Conservation (phyloP, 1,284 basidiomycete species). For the Irpex sp. region DNA sequence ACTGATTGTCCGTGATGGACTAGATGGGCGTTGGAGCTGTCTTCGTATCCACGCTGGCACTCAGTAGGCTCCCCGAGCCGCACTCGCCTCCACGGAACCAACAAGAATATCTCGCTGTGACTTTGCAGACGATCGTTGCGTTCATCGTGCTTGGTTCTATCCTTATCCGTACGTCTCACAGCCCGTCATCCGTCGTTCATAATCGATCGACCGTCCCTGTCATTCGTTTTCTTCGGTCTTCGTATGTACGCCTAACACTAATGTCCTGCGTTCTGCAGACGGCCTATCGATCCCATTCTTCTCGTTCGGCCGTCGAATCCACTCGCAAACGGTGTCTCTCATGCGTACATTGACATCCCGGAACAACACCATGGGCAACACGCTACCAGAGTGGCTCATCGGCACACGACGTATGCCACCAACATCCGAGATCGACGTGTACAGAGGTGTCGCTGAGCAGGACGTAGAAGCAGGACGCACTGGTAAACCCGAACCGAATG, state of each 20-base stretch:
- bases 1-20: too few relatives aligned
- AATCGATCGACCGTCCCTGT: too few relatives aligned
- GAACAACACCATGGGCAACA: conserved; percentile 10
- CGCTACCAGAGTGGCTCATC: conserved; percentile 45
- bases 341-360: conserved; percentile 26
- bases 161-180: conserved; percentile 72
- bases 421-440: neutral
- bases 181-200: too few relatives aligned
- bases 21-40: conserved; percentile 81
- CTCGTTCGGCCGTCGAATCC: conserved; percentile 62
- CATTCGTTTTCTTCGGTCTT: too few relatives aligned
- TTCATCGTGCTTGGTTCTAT: conserved; percentile 85
- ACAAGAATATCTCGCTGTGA: conserved; percentile 65
- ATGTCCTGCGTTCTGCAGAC: too few relatives aligned
- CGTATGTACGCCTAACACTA: too few relatives aligned
- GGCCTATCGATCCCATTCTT: conserved; percentile 89
- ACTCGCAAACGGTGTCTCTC: conserved; percentile 44
- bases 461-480: conserved; percentile 11
- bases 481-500: too few relatives aligned
- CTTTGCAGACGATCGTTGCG: conserved; percentile 74
- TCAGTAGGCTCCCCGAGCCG: conserved; percentile 60
- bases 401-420: conserved; percentile 28
- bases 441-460: conserved; percentile 6
- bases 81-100: conserved; percentile 54
- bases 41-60: conserved; percentile 79